Evolutionary conservation across 2,329 filamentous ascomycete genomes (phyloP).

Genomic region (Fonsecaea nubica): DNA sequence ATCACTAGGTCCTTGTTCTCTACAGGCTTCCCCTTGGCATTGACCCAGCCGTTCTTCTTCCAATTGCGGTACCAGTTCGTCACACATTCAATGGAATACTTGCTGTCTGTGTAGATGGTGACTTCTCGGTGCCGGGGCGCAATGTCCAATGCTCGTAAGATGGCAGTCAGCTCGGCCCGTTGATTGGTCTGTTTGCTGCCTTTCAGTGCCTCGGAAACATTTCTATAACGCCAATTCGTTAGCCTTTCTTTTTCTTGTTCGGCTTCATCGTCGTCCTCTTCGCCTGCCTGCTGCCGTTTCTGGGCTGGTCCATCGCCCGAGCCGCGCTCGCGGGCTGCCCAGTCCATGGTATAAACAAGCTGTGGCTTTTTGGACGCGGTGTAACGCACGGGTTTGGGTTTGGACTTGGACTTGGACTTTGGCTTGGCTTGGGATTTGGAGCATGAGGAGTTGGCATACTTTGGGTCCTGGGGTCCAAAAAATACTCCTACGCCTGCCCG

Average conservation of each 20-base stretch:
- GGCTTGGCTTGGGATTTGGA: constrained; percentile 22
- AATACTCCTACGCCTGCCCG: constrained; percentile 69
- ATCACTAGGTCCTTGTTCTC: constrained; percentile 87
- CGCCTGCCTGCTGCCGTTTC: constrained; percentile 4
- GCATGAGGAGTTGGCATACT: constrained; percentile 50
- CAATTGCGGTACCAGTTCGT: constrained; percentile 83
- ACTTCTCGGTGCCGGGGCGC: constrained; percentile 71
- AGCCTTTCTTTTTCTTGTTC: constrained; percentile 31
- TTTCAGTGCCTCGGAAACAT: constrained; percentile 76
- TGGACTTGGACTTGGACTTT: constrained; percentile 17
- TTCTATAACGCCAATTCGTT: constrained; percentile 55
- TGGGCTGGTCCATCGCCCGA: constrained; percentile 17
- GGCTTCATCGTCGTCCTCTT: constrained; percentile 13
- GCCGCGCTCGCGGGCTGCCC: constrained; percentile 29
- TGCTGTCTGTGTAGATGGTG: constrained; percentile 84
- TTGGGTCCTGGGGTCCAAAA: constrained; percentile 65
- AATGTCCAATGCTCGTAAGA: constrained; percentile 80
- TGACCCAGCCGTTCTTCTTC: constrained; percentile 79
- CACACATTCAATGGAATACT: constrained; percentile 88
- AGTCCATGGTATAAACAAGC: constrained; percentile 39
- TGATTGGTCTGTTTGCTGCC: constrained; percentile 88
- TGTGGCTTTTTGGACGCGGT: constrained; percentile 27
- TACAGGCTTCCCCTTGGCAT: constrained; percentile 71
- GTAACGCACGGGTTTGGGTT: constrained; percentile 28
- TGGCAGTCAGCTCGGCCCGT: constrained; percentile 90